phyloP scores from a whole-genome alignment of 2,329 filamentous ascomycete species.

The Corynespora cassiicola region DNA sequence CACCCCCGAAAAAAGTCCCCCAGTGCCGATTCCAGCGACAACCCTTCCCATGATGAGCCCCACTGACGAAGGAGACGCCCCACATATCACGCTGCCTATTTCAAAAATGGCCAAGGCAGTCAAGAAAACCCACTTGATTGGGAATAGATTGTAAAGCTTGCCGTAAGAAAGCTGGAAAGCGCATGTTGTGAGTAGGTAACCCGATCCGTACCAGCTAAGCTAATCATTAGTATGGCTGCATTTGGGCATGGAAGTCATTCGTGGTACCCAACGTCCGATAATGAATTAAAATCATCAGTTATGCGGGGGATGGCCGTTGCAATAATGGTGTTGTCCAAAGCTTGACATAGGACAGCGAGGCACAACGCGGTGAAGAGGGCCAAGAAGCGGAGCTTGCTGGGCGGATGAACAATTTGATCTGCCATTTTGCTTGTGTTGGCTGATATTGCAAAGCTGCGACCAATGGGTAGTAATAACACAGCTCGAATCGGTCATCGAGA shows the following conservation, averaged over 20 bases:
- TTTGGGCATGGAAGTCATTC: too few species aligned
- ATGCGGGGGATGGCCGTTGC: conserved; percentile 34
- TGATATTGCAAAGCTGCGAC: too few species aligned
- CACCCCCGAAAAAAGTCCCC: conserved; percentile 46
- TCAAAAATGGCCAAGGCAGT: conserved; percentile 49
- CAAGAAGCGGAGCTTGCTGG: not conserved
- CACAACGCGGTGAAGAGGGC: conserved; percentile 1
- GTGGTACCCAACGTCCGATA: conserved; percentile 29
- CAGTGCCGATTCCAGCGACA: conserved; percentile 50
- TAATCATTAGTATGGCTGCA: too few species aligned
- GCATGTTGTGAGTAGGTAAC: conserved; percentile 22
- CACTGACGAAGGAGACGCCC: conserved; percentile 37
- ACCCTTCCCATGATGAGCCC: conserved; percentile 54
- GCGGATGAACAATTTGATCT: too few species aligned
- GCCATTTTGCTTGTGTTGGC: too few species aligned
- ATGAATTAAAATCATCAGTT: conserved; percentile 29
- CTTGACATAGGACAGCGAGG: conserved; percentile 4
- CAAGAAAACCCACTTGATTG: conserved; percentile 47
- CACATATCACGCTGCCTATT: conserved; percentile 52
- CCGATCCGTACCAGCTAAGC: conserved; percentile 57
- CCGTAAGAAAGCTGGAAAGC: conserved; percentile 42
- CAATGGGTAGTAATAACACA: too few species aligned
- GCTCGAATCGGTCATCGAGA: conserved; percentile 1
- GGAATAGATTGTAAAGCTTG: conserved; percentile 46
- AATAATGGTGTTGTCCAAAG: conserved; percentile 20